Evolutionary conservation across 2,329 filamentous ascomycete species (phyloP).

Genomic region (Calonectria crousiana): DNA sequence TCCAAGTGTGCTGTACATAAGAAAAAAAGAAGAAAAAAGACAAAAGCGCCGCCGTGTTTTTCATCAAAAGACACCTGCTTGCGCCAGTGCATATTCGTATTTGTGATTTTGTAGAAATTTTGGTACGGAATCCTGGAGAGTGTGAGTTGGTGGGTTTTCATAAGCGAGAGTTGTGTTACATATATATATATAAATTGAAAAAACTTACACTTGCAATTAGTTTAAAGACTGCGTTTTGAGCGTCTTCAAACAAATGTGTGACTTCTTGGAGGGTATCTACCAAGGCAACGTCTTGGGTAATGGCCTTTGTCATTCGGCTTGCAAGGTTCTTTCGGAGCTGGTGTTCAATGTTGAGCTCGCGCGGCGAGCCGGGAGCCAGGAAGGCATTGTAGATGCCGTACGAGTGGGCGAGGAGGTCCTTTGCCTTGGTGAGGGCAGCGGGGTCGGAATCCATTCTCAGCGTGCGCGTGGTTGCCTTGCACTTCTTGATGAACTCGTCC

Average conservation of each 20-base stretch:
- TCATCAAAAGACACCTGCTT: not conserved
- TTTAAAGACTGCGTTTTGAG: constrained; percentile 96
- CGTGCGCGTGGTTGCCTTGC: constrained; percentile 61
- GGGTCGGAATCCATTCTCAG: not conserved
- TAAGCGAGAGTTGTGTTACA: constrained; percentile 12
- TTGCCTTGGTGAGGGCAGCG: constrained; percentile 44
- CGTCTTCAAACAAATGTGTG: constrained; percentile 88
- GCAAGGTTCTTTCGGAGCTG: constrained; percentile 93
- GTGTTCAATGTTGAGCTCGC: constrained; percentile 98
- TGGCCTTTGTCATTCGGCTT: constrained; percentile 95
- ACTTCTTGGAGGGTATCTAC: constrained; percentile 91
- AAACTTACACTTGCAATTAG: constrained; percentile 96
- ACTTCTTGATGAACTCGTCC: constrained; percentile 82
- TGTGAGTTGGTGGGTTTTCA: not conserved
- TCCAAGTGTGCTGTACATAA: not conserved
- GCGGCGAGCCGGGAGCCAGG: constrained; percentile 92
- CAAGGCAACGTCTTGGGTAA: constrained; percentile 92
- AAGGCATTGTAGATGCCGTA: constrained; percentile 99
- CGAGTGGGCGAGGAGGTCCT: constrained; percentile 94
- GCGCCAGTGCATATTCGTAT: constrained; percentile 4
- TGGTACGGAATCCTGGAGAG: constrained; percentile 74
- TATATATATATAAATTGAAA: too few species aligned
- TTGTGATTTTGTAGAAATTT: constrained; percentile 74
- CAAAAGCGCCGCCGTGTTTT: not conserved
- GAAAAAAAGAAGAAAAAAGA: not conserved